Evolutionary conservation across 1,284 basidiomycete species (phyloP).

Genomic region (Ustilago loliicola): DNA sequence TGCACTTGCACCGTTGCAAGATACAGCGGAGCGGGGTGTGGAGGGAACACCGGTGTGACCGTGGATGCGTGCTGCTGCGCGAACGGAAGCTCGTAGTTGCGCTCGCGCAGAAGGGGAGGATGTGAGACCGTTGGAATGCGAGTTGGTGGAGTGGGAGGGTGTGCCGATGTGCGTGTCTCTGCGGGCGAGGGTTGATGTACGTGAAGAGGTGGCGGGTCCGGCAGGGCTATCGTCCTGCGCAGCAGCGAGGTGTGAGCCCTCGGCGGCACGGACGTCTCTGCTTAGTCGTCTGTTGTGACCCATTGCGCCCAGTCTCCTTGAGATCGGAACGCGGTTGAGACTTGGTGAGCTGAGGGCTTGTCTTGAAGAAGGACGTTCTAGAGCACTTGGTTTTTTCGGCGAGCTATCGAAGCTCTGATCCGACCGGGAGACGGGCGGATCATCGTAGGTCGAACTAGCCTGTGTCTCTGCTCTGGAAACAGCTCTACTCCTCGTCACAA

Average conservation of each 20-base stretch:
- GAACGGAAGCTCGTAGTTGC: conserved; percentile 35
- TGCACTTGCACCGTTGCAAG: conserved; percentile 6
- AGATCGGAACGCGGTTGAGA: conserved; percentile 37
- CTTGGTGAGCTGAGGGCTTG: conserved; percentile 45
- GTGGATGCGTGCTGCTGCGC: conserved; percentile 28
- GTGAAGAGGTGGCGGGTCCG: conserved; percentile 11
- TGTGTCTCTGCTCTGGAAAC: conserved; percentile 29
- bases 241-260: conserved; percentile 30
- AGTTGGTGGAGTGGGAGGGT: conserved; percentile 17
- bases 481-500: conserved; percentile 27
- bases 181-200: conserved; percentile 23
- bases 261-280: conserved; percentile 43
- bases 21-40: conserved; percentile 13
- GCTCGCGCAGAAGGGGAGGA: conserved; percentile 45
- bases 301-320: conserved; percentile 38
- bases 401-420: conserved; percentile 44
- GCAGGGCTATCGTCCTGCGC: conserved; percentile 48
- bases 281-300: conserved; percentile 47
- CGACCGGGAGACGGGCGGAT: conserved; percentile 14
- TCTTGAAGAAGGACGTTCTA: conserved; percentile 34
- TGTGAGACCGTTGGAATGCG: conserved; percentile 14
- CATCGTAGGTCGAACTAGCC: conserved; percentile 41
- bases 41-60: conserved; percentile 14
- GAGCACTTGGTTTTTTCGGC: conserved; percentile 27
- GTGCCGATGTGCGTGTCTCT: conserved; percentile 30